Conservation (phyloP, 1,284 basidiomycete species). For the Pseudozyma thailandica region DNA sequence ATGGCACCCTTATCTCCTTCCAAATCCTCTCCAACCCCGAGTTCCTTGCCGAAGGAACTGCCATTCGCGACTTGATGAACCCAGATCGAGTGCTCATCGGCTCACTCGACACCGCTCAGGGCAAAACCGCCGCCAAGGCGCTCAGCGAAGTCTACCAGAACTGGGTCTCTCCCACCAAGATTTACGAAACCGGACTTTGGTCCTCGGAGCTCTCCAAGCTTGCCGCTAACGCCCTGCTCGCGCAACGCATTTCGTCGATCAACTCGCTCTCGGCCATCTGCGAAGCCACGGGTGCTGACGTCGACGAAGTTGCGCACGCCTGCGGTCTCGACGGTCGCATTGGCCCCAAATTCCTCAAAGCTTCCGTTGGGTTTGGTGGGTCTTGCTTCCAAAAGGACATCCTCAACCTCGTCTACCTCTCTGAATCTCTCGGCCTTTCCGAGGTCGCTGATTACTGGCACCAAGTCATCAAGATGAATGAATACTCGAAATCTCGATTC, state of each 20-base stretch:
- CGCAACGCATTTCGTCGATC: conserved; percentile 92
- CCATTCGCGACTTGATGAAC: conserved; percentile 84
- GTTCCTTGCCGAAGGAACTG: conserved; percentile 97
- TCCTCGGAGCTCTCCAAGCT: conserved; percentile 98
- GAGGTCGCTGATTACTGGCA: conserved; percentile 98
- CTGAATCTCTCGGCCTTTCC: conserved; percentile 90
- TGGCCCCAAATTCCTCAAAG: conserved; percentile 94
- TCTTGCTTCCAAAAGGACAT: conserved; percentile 93
- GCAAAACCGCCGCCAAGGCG: conserved; percentile 80
- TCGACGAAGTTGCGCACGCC: conserved; percentile 95
- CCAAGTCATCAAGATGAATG: conserved; percentile 69
- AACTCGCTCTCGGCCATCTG: conserved; percentile 99
- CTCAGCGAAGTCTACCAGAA: conserved; percentile 87
- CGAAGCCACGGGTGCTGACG: conserved; percentile 98
- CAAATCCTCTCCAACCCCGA: conserved; percentile 99
- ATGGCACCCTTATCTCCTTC: conserved; percentile 84
- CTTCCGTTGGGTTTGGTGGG: conserved; percentile 95
- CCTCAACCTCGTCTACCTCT: conserved; percentile 92
- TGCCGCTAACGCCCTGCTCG: conserved; percentile 98
- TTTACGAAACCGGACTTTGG: conserved; percentile 96
- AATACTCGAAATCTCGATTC: conserved; percentile 67
- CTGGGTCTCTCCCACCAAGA: conserved; percentile 89
- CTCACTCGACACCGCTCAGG: conserved; percentile 87
- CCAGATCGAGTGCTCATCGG: conserved; percentile 98
- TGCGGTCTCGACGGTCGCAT: conserved; percentile 92